These are phyloP conservation scores for Gnaphalium uliginosum DNA, from an alignment of 129 eudicot species.

Conservation along the genomic window DNA sequence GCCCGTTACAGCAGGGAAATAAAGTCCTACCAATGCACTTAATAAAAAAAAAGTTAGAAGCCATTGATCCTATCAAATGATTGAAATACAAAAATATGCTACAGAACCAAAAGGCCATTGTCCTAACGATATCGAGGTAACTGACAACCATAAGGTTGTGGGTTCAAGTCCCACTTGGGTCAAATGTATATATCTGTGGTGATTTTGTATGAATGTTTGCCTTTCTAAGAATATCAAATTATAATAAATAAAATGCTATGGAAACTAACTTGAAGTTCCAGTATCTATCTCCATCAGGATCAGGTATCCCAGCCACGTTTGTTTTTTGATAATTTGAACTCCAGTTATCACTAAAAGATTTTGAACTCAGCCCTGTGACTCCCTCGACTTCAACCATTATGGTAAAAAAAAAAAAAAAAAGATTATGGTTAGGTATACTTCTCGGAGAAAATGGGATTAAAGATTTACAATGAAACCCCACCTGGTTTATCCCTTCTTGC, in stretches of 20 bases:
- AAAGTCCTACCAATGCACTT: conserved; percentile 84
- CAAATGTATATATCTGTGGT: background rate
- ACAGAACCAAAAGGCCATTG: too few relatives aligned
- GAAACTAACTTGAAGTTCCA: conserved; percentile 75
- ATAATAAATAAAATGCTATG: background rate
- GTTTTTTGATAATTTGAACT: conserved; percentile 61
- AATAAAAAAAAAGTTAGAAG: conserved; percentile 11
- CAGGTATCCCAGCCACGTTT: conserved; percentile 73
- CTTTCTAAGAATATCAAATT: too few relatives aligned
- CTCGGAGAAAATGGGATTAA: background rate
- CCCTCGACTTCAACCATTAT: conserved; percentile 39
- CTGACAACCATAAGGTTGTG: too few relatives aligned
- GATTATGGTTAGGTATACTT: background rate
- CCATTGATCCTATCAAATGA: background rate
- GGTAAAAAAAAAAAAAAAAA: conserved; percentile 1
- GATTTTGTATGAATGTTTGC: background rate
- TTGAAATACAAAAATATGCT: too few relatives aligned
- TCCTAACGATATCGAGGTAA: too few relatives aligned
- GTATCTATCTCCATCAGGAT: conserved; percentile 61
- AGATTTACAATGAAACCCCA: background rate
- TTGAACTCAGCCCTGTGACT: conserved; percentile 75
- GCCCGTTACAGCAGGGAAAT: conserved; percentile 93
- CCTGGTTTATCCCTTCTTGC: conserved; percentile 58
- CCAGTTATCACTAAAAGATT: conserved; percentile 68
- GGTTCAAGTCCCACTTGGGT: too few relatives aligned